Evolutionary conservation across 225 moss, liverwort and hornwort genomes (phyloP).

Genomic region (Pseudoscleropodium purum): DNA sequence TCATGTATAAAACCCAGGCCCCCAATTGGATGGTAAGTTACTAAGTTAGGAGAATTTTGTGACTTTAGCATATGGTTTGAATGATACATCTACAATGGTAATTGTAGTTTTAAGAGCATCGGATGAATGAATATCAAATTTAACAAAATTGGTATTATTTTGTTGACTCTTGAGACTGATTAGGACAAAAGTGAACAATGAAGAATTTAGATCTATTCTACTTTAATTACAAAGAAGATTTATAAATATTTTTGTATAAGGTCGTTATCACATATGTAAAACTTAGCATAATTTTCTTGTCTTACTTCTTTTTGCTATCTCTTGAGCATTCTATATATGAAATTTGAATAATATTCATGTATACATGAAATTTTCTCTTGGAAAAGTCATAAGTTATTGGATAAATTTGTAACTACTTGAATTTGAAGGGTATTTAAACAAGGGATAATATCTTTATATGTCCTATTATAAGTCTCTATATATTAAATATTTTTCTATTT

Average conservation of each 20-base stretch:
- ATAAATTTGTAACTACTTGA: not conserved
- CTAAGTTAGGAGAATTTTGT: not conserved
- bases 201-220: not conserved
- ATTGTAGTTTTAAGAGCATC: not conserved
- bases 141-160: not conserved
- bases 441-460: fast-evolving
- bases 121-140: not conserved
- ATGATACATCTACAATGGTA: not conserved
- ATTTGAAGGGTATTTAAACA: not conserved
- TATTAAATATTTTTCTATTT: not conserved
- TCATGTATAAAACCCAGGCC: too few relatives aligned
- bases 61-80: not conserved
- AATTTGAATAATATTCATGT: not conserved
- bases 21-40: too few relatives aligned
- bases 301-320: not conserved
- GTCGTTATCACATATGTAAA: fast-evolving
- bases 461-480: not conserved
- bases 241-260: not conserved
- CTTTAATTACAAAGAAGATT: not conserved
- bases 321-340: too few relatives aligned
- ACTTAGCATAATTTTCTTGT: not conserved
- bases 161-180: not conserved
- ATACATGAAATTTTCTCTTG: not conserved
- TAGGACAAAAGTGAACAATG: not conserved
- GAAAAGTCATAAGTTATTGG: not conserved